Percentiles rank a stretch among this genome's conserved stretches.
phyloP scores from a whole-genome alignment of 495 filamentous ascomycete genomes.

The Oidiodendron maius region DNA sequence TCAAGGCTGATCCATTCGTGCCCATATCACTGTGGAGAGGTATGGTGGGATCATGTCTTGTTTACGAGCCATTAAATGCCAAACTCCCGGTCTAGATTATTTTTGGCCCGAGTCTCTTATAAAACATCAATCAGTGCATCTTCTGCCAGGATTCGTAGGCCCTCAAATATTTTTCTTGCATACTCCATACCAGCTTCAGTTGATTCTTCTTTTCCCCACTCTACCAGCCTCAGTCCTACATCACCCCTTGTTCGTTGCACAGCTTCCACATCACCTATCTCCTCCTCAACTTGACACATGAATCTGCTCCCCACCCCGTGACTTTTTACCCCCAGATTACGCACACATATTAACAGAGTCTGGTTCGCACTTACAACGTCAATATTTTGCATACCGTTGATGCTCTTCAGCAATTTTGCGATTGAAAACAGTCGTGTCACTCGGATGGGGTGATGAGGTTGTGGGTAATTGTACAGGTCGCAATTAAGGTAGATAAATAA shows the following conservation, averaged over 20 bases:
- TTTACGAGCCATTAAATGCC: too few species aligned
- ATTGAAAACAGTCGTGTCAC: slow-evolving; percentile 11
- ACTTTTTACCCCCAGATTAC: not conserved
- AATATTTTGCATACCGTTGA: not conserved
- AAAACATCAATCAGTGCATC: not conserved
- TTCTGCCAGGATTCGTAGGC: not conserved
- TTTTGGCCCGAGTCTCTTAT: too few species aligned
- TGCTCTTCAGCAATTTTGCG: slow-evolving; percentile 6
- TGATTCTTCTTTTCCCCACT: not conserved
- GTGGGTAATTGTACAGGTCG: slow-evolving; percentile 10
- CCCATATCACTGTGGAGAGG: too few species aligned
- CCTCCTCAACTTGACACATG: slow-evolving; percentile 3
- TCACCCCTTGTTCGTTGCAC: slow-evolving; percentile 4
- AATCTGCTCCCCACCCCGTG: slow-evolving; percentile 5
- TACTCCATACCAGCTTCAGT: not conserved
- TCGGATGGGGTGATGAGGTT: slow-evolving; percentile 6
- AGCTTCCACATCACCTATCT: slow-evolving; percentile 2
- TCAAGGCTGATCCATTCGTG: too few species aligned
- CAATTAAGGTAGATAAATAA: slow-evolving; percentile 13
- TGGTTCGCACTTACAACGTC: slow-evolving; percentile 5
- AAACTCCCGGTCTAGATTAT: too few species aligned
- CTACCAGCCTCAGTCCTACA: not conserved
- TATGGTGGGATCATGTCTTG: too few species aligned
- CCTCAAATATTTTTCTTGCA: not conserved
- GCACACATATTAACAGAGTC: not conserved